Conservation (phyloP, 257 asterid species). For the Fraxinus anomala region DNA sequence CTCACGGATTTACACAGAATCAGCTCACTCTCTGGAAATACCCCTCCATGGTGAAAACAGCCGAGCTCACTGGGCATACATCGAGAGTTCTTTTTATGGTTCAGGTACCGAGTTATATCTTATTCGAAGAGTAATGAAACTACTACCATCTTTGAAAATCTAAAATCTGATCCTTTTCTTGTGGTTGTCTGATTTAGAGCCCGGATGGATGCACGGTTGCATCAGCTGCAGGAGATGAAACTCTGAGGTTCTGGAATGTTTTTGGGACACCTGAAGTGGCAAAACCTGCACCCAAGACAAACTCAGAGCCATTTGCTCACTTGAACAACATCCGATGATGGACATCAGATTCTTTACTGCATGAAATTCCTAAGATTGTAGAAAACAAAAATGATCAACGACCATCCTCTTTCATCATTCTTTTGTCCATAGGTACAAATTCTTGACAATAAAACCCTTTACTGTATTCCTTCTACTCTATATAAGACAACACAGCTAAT, state of each 20-base stretch:
- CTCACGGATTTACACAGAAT: conserved; percentile 56
- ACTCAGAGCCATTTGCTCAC: conserved; percentile 47
- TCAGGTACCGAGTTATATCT: conserved; percentile 29
- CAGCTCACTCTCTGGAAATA: conserved; percentile 62
- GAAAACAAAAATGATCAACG: too few relatives aligned
- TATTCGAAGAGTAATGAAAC: not conserved
- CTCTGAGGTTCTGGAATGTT: conserved; percentile 57
- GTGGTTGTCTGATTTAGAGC: conserved; percentile 31
- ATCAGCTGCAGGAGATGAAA: conserved; percentile 66
- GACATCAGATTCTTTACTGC: not conserved
- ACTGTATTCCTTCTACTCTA: not conserved
- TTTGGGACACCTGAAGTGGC: conserved; percentile 58
- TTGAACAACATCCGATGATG: conserved; percentile 44
- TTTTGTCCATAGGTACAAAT: too few relatives aligned
- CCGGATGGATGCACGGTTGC: conserved; percentile 71
- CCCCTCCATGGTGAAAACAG: conserved; percentile 56
- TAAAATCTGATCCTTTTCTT: not conserved
- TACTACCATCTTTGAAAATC: not conserved
- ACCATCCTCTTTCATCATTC: too few relatives aligned
- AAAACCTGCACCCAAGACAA: conserved; percentile 46
- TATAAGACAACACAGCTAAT: too few relatives aligned
- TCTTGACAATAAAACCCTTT: too few relatives aligned
- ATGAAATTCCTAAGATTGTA: too few relatives aligned
- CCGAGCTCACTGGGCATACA: conserved; percentile 60
- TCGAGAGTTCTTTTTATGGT: conserved; percentile 65